Percentiles rank a stretch among this genome's conserved stretches.
Conservation (phyloP, 208 protist species). For the Crithidia brevicula region DNA sequence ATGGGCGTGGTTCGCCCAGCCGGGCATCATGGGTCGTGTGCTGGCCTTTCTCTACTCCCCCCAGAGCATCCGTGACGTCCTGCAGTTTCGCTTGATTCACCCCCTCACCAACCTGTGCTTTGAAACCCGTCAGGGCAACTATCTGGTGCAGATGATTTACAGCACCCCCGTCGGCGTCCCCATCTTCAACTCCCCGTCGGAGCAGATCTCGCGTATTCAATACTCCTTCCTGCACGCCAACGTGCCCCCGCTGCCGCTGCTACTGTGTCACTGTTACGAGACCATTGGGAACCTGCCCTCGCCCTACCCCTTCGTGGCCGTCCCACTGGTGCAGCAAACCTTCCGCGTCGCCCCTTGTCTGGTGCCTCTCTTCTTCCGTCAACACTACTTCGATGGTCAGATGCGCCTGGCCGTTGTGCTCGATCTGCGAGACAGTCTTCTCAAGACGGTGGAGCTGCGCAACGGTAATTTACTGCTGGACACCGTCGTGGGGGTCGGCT, state of each 20-base stretch:
- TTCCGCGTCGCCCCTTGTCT: conserved; percentile 57
- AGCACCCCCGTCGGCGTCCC: conserved; percentile 47
- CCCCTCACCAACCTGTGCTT: conserved; percentile 55
- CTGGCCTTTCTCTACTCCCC: conserved; percentile 48
- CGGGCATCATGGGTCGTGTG: conserved; percentile 33
- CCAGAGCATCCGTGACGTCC: conserved; percentile 32
- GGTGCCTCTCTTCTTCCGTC: conserved; percentile 51
- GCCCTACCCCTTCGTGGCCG: conserved; percentile 59
- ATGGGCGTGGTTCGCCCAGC: conserved; percentile 44
- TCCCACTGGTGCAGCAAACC: conserved; percentile 56
- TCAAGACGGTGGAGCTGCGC: conserved; percentile 59
- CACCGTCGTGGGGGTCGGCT: conserved; percentile 51
- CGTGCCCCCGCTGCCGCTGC: conserved; percentile 56
- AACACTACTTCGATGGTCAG: conserved; percentile 59
- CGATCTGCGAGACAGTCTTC: conserved; percentile 55
- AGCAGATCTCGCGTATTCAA: conserved; percentile 57
- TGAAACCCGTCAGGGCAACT: conserved; percentile 57
- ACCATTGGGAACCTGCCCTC: conserved; percentile 57
- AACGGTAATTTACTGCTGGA: conserved; percentile 51
- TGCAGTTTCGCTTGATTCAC: conserved; percentile 62
- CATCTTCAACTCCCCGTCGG: conserved; percentile 32
- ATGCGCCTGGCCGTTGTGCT: conserved; percentile 56
- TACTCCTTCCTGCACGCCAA: conserved; percentile 46
- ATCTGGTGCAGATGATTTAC: conserved; percentile 54
- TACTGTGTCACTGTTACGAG: conserved; percentile 67